Base-by-base conservation (phyloP, 2,329 filamentous ascomycete species). In the Botrytis medusae region DNA sequence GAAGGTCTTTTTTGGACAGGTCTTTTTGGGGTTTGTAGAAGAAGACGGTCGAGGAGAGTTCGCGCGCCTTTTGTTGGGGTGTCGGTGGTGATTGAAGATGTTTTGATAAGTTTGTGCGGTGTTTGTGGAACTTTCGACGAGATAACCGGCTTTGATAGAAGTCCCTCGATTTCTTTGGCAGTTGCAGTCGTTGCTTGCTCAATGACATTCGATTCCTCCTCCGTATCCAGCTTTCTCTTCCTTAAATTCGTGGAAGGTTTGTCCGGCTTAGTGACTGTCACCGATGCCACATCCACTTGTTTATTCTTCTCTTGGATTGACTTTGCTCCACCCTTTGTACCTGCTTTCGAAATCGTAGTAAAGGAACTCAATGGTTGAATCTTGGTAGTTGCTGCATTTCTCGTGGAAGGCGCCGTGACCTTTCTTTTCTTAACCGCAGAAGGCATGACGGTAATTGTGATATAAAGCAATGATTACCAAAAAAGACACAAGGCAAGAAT, bases 271-370 rank as follows among this genome's bases (percentile, higher is more conserved):
- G 76, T 76, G 83, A 83, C 68, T 81, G 80, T 75, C 83, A 83
- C 69, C 81, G 80, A 74, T 77, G 48, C 80, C 76, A 42, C 81
- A 77, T 70, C 77, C 72, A n/a, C 73, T 42, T 75, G 57, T 32
- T 74, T 64, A 4, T 77, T 77, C 74, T 84, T 82, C 72, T 83
- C 82, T 6, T 76, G 76, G 25, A 81, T 77, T 25, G 78, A 71
- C 71, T 81, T 81, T 34, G 77, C 69, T 67, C 77, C 72, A n/a
- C 77, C 71, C 29, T 80, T 81, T 22, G 80, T 81, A 72, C 72
- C 75, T 57, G 83, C 81, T 76, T 86, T 86, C 63, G 82, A 83
- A 73, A 84, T 79, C 76, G 81, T 83, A 73, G 84, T 80, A 76
- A 86, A 86, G 73, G 79, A 80, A 76, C 83, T 82, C 64, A 86